Evolutionary conservation across 2,329 filamentous ascomycete genomes (phyloP), one percentile per base, ranked within the genome.

Genomic region (Talaromyces sp.): DNA sequence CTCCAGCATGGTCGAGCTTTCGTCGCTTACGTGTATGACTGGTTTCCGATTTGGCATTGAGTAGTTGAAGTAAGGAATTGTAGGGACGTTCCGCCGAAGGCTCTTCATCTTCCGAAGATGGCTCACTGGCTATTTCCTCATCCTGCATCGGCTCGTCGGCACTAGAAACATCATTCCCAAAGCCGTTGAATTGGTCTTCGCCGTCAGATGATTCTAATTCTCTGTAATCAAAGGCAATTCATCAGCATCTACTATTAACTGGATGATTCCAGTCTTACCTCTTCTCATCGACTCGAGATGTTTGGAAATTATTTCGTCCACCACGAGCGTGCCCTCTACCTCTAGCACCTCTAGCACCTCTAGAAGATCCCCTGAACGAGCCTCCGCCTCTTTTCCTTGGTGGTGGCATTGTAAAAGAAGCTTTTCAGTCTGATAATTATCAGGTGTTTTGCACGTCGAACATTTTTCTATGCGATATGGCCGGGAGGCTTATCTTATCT

Each of bases 31-130:
- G 78, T 58, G 78, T 78, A 60, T 54, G 59, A n/a, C 31, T 62
- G 7, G 82, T 83, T 3, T 54, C 75, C 16, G 75, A 72, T 16
- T 74, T 70, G 61, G 81, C 71, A 64, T 82, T 79, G 24, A 88
- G 80, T 2, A 86, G 80, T 67, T 86, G 82, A 16, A 89, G 76
- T 16, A 89, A 77, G 57, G 82, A 77, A 63, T 82, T 84, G 72
- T 88, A 89, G 10, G 85, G 82, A 37, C 76, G 78, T 65, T 68
- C 75, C 4, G 70, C 69, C 33, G 70, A 67, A 57, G 75, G 67
- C 35, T 82, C 80, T 56, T 83, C 80, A 52, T 83, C 83, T 45
- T 77, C 78, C 22, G 74, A 76, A 1, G 82, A 81, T 24, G 66
- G 71, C 11, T 75, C 73, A 66, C 72, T 69, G 27, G 65, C 45